Evolutionary conservation across 257 asterid genomes (phyloP), one percentile per base, ranked within the genome.

Genomic region (Solanum neorickii): DNA sequence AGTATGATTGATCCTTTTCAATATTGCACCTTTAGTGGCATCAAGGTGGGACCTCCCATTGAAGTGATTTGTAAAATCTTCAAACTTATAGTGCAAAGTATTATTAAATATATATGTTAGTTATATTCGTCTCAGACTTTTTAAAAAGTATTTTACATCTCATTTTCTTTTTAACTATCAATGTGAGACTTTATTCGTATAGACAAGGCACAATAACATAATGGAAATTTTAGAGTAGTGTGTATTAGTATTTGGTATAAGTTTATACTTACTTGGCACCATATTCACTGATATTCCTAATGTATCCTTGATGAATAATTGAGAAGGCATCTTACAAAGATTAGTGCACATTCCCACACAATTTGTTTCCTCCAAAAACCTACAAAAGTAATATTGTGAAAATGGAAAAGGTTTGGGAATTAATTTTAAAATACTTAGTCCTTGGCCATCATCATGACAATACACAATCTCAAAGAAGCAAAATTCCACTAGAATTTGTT

Each of bases 311-410:
- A 97, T 93, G 95, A 97, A 96, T 31, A 87, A 41, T 92, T 97
- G 99, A 88, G 96, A 94, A 35, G 99, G 93, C 92, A 92, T 91
- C 95, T 97, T 97, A 95, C 99, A 97, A 62, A 97, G 95, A 86
- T 95, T 97, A 66, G 98, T 96, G 94, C 99, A 97, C 92, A 96
- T 92, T 89, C 99, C 99, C 83, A 97, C 97, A 91, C 99, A 96
- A 87, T 94, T 96, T 77, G 98, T 92, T 92, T 89, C 98, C 94
- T 96, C 99, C 93, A 97, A 87, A 59, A 96, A 91, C 96, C 99
- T 97, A 88, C 86, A 73, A 59, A n/a, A 33, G 42, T 21, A 7
- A 7, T 59, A 29, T 73, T 74, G 33, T 31, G 49, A 31, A 86
- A 29, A 52, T 15, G 39, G 37, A 60, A 18, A 16, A 13, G 56